These are phyloP conservation scores for Cutaneotrichosporon curvatum DNA, from an alignment of 1,284 basidiomycete genomes.

Conservation along the genomic window DNA sequence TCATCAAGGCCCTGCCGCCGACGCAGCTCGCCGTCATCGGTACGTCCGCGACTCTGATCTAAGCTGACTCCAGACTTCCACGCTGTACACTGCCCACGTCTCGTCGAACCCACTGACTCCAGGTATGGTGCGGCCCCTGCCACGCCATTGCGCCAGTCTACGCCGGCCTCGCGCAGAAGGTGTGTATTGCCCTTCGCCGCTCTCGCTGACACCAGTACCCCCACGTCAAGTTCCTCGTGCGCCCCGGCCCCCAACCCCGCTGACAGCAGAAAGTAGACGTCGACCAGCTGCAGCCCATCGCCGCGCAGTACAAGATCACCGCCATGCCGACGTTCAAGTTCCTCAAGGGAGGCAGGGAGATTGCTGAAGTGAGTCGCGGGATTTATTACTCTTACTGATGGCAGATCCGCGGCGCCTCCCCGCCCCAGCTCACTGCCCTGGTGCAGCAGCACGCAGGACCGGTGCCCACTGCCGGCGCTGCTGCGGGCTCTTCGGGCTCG, in stretches of 20 bases:
- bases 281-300: constrained; percentile 43
- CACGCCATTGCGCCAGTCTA: constrained; percentile 44
- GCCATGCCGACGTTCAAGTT: constrained; percentile 52
- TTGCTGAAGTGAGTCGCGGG: constrained; percentile 41
- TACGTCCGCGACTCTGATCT: not conserved
- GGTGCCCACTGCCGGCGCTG: constrained; percentile 5
- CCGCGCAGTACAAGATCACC: constrained; percentile 41
- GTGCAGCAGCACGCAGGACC: constrained; percentile 11
- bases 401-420: constrained; percentile 41
- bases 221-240: constrained; percentile 41
- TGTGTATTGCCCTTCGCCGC: constrained; percentile 2
- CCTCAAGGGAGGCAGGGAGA: constrained; percentile 44
- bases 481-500: constrained; percentile 2
- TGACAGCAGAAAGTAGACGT: constrained; percentile 47
- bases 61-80: constrained; percentile 32
- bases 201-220: constrained; percentile 5
- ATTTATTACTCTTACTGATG: not conserved
- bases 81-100: constrained; percentile 12
- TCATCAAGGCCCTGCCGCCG: constrained; percentile 6
- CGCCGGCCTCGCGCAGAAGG: constrained; percentile 33
- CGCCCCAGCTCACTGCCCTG: constrained; percentile 31
- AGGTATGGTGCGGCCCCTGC: constrained; percentile 39
- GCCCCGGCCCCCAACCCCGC: constrained; percentile 1
- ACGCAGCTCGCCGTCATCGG: constrained; percentile 10
- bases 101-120: not conserved